Conservation (phyloP, 305 asterid species). For the Fraxinus baroniana region DNA sequence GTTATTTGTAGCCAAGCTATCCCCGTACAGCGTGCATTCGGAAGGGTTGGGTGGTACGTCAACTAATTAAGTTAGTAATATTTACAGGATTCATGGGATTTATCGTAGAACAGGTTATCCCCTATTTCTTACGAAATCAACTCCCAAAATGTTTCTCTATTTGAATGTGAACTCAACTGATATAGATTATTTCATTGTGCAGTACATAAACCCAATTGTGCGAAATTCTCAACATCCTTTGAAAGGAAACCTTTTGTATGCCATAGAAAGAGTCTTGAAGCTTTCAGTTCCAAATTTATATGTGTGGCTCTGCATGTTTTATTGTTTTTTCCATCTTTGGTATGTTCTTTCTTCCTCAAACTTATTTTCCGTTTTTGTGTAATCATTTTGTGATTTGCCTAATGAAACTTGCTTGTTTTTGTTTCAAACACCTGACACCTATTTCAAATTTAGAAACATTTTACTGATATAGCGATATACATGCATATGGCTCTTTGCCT, state of each 20-base stretch:
- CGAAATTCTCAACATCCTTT: conserved; percentile 90
- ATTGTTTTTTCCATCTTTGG: conserved; percentile 96
- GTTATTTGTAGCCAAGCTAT: conserved; percentile 58
- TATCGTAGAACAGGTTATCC: conserved; percentile 65
- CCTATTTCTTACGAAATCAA: conserved; percentile 23
- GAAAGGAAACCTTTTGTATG: conserved; percentile 81
- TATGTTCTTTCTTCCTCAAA: conserved; percentile 39
- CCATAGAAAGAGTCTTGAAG: conserved; percentile 91
- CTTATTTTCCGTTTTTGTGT: too few species aligned
- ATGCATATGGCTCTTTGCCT: background rate
- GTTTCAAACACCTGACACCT: background rate
- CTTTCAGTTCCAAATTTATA: conserved; percentile 95
- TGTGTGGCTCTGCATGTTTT: conserved; percentile 99
- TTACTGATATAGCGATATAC: too few species aligned
- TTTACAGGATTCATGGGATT: conserved; percentile 62
- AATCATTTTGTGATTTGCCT: too few species aligned
- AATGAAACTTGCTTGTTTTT: background rate
- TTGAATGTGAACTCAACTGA: conserved; percentile 21
- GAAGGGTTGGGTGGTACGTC: conserved; percentile 62
- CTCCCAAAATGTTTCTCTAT: conserved; percentile 18
- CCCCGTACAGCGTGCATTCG: conserved; percentile 53
- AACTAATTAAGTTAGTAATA: conserved; percentile 48
- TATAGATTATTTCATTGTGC: conserved; percentile 43
- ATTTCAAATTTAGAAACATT: background rate
- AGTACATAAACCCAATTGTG: conserved; percentile 96